phyloP scores from a whole-genome alignment of 805 yeast species.

The Zygotorulaspora danielsina region DNA sequence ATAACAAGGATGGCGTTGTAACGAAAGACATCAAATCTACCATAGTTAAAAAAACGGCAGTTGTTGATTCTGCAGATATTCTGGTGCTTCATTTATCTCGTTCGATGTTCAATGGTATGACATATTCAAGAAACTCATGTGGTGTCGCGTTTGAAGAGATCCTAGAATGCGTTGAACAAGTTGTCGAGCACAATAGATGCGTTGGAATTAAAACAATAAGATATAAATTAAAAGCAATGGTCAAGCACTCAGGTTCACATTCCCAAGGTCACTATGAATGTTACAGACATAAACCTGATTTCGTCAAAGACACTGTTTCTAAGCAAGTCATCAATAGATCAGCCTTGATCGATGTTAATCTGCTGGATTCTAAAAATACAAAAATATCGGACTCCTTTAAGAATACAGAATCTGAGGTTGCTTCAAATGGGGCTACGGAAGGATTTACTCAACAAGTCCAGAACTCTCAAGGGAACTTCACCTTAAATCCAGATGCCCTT shows the following conservation, averaged over 20 bases:
- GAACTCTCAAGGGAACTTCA: slow-evolving; percentile 1
- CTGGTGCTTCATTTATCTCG: slow-evolving; percentile 82
- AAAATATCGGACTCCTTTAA: slow-evolving; percentile 1
- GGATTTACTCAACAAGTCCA: not conserved
- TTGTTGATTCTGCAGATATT: slow-evolving; percentile 64
- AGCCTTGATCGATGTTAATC: slow-evolving; percentile 26
- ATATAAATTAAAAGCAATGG: slow-evolving; percentile 64
- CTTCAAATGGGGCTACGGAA: slow-evolving; percentile 1
- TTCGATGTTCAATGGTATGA: slow-evolving; percentile 67
- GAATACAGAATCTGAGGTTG: not conserved
- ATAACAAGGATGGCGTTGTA: slow-evolving; percentile 42
- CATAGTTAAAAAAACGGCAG: slow-evolving; percentile 59
- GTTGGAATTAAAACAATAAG: slow-evolving; percentile 32
- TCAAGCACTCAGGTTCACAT: slow-evolving; percentile 87
- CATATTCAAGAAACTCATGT: slow-evolving; percentile 70
- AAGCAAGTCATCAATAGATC: slow-evolving; percentile 31
- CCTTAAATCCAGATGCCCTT: slow-evolving; percentile 8
- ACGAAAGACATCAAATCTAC: slow-evolving; percentile 52
- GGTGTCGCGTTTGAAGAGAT: slow-evolving; percentile 60
- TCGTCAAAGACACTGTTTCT: slow-evolving; percentile 31
- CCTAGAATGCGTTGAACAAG: slow-evolving; percentile 44
- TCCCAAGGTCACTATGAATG: slow-evolving; percentile 89
- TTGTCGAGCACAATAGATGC: slow-evolving; percentile 21
- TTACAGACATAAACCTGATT: slow-evolving; percentile 68
- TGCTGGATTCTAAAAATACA: slow-evolving; percentile 3